Evolutionary conservation across 139 green algal species (phyloP).

Genomic region (Asterochloris sp.): DNA sequence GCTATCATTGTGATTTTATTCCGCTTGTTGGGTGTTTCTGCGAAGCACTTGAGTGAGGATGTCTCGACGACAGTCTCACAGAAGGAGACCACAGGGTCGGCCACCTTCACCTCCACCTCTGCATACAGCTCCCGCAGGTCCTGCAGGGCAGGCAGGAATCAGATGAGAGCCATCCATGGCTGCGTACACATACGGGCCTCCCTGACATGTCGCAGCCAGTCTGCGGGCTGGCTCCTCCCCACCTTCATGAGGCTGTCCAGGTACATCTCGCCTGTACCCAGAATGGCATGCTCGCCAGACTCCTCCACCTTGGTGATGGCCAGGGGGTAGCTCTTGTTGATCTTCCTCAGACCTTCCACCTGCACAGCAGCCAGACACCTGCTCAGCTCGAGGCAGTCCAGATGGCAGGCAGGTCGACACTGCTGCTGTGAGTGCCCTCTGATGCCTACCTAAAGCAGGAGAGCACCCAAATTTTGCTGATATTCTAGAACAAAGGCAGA

Average conservation of each 20-base stretch:
- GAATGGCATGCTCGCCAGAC: constrained; percentile 94
- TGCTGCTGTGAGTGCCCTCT: not conserved
- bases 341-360: constrained; percentile 76
- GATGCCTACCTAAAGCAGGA: not conserved
- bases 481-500: not conserved
- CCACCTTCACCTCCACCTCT: constrained; percentile 96
- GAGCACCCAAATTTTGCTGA: not conserved
- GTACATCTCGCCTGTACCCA: constrained; percentile 96
- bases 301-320: constrained; percentile 94
- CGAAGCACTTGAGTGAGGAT: constrained; percentile 93
- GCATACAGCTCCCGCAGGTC: constrained; percentile 85
- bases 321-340: constrained; percentile 90
- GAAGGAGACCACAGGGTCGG: constrained; percentile 88
- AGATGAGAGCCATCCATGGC: not conserved
- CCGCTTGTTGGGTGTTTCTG: constrained; percentile 92
- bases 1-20: constrained; percentile 96
- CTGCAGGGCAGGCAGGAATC: constrained; percentile 15
- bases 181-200: not conserved
- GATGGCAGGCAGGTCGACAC: not conserved
- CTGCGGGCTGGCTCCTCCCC: not conserved
- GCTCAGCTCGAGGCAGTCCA: not conserved
- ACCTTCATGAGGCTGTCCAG: constrained; percentile 95
- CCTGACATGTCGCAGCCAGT: not conserved
- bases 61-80: constrained; percentile 98
- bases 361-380: not conserved